phyloP scores from a whole-genome alignment of 2,329 filamentous ascomycete species.

The Cercospora citrullina region DNA sequence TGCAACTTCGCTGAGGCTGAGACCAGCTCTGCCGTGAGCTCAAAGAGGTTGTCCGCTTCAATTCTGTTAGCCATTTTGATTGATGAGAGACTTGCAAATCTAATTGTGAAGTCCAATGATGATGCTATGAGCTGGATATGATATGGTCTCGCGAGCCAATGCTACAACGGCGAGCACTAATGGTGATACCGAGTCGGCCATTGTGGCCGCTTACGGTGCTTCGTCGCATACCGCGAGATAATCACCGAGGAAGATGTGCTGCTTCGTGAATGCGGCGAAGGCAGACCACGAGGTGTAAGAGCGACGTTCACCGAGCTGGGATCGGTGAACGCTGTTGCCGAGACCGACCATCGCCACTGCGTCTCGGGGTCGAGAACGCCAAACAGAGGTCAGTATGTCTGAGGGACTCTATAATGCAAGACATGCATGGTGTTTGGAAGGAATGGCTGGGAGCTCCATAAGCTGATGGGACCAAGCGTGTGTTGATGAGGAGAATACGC shows the following conservation, averaged over 20 bases:
- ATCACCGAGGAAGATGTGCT: background rate
- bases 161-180: background rate
- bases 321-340: conserved; percentile 1
- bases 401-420: no score
- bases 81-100: background rate
- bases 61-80: conserved; percentile 7
- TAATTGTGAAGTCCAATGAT: background rate
- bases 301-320: background rate
- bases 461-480: background rate
- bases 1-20: conserved; percentile 9
- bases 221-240: background rate
- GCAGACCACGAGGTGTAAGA: background rate
- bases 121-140: background rate
- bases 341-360: background rate
- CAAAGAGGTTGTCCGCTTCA: conserved; percentile 15
- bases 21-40: conserved; percentile 16
- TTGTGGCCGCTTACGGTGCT: background rate
- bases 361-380: background rate
- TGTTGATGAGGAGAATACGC: background rate
- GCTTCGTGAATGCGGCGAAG: background rate
- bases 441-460: background rate
- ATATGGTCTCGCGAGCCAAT: background rate
- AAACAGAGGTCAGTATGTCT: background rate
- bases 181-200: background rate
- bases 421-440: background rate